phyloP scores from a whole-genome alignment of 2,329 filamentous ascomycete species.

The Aspergillus melleus region DNA sequence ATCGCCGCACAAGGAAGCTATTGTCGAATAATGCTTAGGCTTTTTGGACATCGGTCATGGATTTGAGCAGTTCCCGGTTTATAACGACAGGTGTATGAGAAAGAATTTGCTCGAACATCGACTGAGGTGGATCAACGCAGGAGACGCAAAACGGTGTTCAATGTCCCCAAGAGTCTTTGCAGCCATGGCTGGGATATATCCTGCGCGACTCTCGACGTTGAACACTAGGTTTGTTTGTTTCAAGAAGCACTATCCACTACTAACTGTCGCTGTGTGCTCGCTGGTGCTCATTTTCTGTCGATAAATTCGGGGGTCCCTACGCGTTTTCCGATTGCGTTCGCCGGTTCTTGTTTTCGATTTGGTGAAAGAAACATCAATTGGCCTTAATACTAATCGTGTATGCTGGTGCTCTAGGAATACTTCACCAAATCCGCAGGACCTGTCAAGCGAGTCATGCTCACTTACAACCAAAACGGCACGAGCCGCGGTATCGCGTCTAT shows the following conservation, averaged over 20 bases:
- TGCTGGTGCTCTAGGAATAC: constrained; percentile 78
- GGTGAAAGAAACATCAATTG: constrained; percentile 22
- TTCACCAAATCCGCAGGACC: constrained; percentile 83
- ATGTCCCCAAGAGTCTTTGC: not conserved
- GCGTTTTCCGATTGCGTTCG: constrained; percentile 27
- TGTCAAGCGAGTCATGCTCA: constrained; percentile 87
- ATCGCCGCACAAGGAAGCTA: constrained; percentile 2
- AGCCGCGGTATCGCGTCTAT: constrained; percentile 93
- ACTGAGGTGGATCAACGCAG: not conserved
- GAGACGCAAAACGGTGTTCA: not conserved
- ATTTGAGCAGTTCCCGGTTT: constrained; percentile 1
- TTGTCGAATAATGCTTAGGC: not conserved
- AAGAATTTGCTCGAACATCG: not conserved
- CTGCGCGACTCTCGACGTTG: not conserved
- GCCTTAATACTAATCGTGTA: constrained; percentile 47
- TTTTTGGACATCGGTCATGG: not conserved
- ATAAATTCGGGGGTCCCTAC: constrained; percentile 23
- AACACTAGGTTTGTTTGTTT: not conserved
- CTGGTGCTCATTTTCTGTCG: constrained; percentile 49
- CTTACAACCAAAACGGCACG: constrained; percentile 87
- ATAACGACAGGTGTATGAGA: not conserved
- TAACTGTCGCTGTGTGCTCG: constrained; percentile 59
- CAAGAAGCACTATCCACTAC: constrained; percentile 26
- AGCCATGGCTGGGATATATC: not conserved
- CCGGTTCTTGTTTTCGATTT: constrained; percentile 24